Percentiles rank a stretch among this genome's conserved stretches.
Evolutionary conservation across 352 stramenopile species (phyloP).

Genomic region (Phytophthora rubi): DNA sequence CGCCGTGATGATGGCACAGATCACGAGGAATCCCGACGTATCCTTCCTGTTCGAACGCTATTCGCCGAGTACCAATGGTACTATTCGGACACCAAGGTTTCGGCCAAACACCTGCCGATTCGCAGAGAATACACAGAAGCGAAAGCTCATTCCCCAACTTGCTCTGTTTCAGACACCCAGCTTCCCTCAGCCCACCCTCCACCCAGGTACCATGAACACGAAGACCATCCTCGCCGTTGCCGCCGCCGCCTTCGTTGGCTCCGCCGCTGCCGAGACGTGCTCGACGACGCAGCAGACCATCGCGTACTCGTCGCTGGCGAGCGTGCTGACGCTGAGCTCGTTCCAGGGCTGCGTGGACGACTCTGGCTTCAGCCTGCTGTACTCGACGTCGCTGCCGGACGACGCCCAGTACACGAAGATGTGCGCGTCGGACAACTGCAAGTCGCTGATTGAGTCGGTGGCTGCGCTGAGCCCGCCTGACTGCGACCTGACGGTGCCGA

Average conservation of each 20-base stretch:
- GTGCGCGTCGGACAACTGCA: slow-evolving; percentile 37
- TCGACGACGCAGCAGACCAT: no score
- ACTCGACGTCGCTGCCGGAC: slow-evolving; percentile 35
- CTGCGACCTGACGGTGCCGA: slow-evolving; percentile 42
- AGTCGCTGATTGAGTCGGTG: slow-evolving; percentile 31
- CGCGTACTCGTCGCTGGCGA: no score
- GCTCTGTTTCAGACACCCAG: slow-evolving; percentile 21
- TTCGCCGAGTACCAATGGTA: no score
- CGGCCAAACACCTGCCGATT: neutral
- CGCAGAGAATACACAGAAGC: neutral
- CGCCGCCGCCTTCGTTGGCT: slow-evolving; percentile 27
- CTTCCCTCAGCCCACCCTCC: neutral
- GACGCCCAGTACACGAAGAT: slow-evolving; percentile 38
- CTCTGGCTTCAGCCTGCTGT: slow-evolving; percentile 40
- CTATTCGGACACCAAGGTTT: slow-evolving; percentile 17
- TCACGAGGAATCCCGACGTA: slow-evolving; percentile 5
- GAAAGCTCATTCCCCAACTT: slow-evolving; percentile 28
- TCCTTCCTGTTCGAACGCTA: slow-evolving; percentile 21
- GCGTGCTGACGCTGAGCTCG: no score
- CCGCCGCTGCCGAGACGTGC: slow-evolving; percentile 15
- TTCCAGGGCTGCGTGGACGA: slow-evolving; percentile 4
- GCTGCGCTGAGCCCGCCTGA: slow-evolving; percentile 30
- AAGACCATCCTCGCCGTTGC: slow-evolving; percentile 30
- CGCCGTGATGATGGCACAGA: neutral
- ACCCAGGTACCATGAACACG: slow-evolving; percentile 34